Percentiles rank a stretch among this genome's conserved stretches.
Conservation (phyloP, 2,329 filamentous ascomycete species). For the Fusarium sp. region DNA sequence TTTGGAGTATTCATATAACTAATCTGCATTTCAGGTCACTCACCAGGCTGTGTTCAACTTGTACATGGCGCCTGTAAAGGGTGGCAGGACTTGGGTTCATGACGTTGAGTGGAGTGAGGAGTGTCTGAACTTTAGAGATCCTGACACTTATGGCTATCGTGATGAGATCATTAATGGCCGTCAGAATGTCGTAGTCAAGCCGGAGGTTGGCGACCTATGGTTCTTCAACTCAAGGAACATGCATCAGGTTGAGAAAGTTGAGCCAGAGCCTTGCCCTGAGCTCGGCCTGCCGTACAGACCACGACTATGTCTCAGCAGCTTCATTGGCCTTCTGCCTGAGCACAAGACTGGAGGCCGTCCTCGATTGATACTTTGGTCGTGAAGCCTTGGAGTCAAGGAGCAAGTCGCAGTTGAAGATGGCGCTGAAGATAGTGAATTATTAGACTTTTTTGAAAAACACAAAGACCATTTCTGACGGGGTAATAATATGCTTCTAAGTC, state of each 20-base stretch:
- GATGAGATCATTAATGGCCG: neutral
- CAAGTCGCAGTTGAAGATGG: neutral
- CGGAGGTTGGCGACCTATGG: neutral
- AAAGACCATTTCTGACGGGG: too few relatives aligned
- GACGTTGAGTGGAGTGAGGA: neutral
- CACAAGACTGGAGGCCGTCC: neutral
- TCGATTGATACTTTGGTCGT: neutral
- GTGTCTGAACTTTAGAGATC: neutral
- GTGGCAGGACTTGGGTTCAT: neutral
- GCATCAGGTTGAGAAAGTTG: neutral
- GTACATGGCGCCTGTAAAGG: neutral
- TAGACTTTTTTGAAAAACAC: neutral
- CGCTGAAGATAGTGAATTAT: neutral
- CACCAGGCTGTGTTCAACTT: neutral
- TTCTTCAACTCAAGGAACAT: constrained; percentile 2
- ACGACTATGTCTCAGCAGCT: neutral
- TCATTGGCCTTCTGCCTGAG: neutral
- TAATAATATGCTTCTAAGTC: neutral
- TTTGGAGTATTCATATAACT: accelerated
- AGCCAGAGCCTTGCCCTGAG: neutral
- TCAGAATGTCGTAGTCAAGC: neutral
- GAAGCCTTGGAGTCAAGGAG: neutral
- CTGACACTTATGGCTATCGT: neutral
- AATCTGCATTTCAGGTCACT: neutral
- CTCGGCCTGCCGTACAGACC: neutral